These are phyloP conservation scores for Lactuca saligna DNA, from an alignment of 129 eudicot genomes.

Conservation along the genomic window DNA sequence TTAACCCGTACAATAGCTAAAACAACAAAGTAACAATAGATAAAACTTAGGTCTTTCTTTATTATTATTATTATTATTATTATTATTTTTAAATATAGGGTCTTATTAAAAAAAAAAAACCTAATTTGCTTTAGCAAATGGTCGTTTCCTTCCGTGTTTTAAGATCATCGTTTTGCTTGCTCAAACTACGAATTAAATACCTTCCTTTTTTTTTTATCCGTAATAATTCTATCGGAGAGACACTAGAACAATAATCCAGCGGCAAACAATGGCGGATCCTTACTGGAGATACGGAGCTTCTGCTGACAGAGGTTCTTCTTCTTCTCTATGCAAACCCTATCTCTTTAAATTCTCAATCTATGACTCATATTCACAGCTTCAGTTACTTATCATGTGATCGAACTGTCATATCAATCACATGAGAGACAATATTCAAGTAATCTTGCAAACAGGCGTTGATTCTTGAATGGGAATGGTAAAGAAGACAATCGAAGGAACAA, in stretches of 20 bases:
- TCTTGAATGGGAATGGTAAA: background rate
- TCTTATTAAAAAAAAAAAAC: too few species aligned
- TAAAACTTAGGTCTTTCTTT: too few species aligned
- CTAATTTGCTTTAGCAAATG: too few species aligned
- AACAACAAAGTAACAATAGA: too few species aligned
- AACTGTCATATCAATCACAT: background rate
- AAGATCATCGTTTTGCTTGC: too few species aligned
- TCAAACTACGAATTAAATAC: too few species aligned
- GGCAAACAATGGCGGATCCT: conserved; percentile 19
- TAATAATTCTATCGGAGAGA: too few species aligned
- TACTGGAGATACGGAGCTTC: conserved; percentile 15
- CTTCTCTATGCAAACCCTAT: conserved; percentile 9
- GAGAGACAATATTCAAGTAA: background rate
- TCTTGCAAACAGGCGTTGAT: background rate
- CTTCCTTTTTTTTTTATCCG: too few species aligned
- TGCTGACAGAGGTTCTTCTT: conserved; percentile 9
- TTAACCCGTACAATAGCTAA: too few species aligned
- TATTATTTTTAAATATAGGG: too few species aligned
- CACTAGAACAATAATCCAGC: background rate
- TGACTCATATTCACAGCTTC: background rate
- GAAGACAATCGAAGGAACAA: background rate
- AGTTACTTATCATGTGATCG: background rate
- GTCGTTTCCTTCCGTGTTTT: too few species aligned
- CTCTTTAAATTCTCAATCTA: background rate
- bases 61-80: too few species aligned